phyloP scores from a whole-genome alignment of 305 asterid genomes.

The Nicotiana rustica region DNA sequence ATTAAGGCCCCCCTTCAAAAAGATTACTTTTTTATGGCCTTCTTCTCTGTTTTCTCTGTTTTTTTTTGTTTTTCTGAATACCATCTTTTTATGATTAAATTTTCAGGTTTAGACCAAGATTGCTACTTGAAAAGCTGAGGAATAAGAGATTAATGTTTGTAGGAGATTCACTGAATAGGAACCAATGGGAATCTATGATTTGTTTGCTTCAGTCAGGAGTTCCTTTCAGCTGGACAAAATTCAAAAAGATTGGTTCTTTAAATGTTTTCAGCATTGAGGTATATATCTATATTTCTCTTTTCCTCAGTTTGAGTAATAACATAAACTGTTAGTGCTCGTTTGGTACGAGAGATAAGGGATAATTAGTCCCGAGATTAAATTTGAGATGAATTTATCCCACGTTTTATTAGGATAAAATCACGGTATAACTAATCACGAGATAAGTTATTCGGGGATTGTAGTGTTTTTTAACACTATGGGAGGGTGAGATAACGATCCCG shows the following conservation, averaged over 20 bases:
- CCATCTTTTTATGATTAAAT: not conserved
- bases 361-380: no score
- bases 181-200: conserved; percentile 85
- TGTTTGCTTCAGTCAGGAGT: conserved; percentile 67
- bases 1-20: not conserved
- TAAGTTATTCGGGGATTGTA: no score
- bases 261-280: conserved; percentile 86
- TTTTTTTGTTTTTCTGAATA: not conserved
- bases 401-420: no score
- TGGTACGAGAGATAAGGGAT: no score
- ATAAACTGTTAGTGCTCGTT: not conserved
- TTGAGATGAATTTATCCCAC: no score
- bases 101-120: conserved; percentile 57
- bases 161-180: conserved; percentile 80
- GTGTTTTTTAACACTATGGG: no score
- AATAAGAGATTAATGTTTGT: conserved; percentile 74
- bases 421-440: no score
- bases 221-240: conserved; percentile 67
- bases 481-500: no score
- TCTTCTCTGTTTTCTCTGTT: not conserved
- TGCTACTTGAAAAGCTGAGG: conserved; percentile 67
- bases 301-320: not conserved
- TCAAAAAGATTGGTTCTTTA: conserved; percentile 75
- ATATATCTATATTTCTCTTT: not conserved
- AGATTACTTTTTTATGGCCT: no score